phyloP scores from a whole-genome alignment of 2,329 filamentous ascomycete genomes.

The Claviceps purpurea region DNA sequence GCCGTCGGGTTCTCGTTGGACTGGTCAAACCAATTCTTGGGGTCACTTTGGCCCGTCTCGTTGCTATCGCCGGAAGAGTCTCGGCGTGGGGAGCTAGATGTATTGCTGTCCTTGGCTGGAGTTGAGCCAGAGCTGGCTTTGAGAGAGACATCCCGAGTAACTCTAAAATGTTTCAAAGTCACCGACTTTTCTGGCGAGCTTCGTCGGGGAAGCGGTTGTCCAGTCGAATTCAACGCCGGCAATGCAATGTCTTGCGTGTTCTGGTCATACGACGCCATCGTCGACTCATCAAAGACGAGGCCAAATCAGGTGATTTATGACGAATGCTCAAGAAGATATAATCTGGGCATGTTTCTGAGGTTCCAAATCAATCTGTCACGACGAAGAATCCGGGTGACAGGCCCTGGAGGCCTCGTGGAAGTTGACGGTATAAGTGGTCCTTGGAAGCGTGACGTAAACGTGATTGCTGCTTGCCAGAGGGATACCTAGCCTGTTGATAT shows the following conservation, averaged over 20 bases:
- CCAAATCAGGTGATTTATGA: background rate
- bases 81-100: slow-evolving; percentile 14
- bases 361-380: background rate
- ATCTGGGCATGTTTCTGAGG: background rate
- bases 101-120: slow-evolving; percentile 8
- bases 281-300: slow-evolving; percentile 1
- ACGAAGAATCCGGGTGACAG: background rate
- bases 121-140: slow-evolving; percentile 15
- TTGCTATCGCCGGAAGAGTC: slow-evolving; percentile 38
- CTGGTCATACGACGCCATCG: slow-evolving; percentile 18
- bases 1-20: slow-evolving; percentile 37
- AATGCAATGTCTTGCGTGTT: slow-evolving; percentile 14
- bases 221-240: slow-evolving; percentile 14
- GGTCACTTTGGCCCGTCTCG: slow-evolving; percentile 34
- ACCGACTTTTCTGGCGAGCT: slow-evolving; percentile 31
- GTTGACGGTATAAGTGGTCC: background rate
- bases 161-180: slow-evolving; percentile 32
- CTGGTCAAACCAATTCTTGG: slow-evolving; percentile 40
- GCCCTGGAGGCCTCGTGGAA: background rate
- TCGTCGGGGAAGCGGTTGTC: slow-evolving; percentile 31
- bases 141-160: slow-evolving; percentile 28
- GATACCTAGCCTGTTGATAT: background rate
- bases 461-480: background rate
- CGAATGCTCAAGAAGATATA: background rate
- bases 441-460: slow-evolving; percentile 2